A percentile compares a stretch with the other conserved stretches of the same genome.
phyloP scores from a whole-genome alignment of 2,329 filamentous ascomycete species.

The Penicillium sp. region DNA sequence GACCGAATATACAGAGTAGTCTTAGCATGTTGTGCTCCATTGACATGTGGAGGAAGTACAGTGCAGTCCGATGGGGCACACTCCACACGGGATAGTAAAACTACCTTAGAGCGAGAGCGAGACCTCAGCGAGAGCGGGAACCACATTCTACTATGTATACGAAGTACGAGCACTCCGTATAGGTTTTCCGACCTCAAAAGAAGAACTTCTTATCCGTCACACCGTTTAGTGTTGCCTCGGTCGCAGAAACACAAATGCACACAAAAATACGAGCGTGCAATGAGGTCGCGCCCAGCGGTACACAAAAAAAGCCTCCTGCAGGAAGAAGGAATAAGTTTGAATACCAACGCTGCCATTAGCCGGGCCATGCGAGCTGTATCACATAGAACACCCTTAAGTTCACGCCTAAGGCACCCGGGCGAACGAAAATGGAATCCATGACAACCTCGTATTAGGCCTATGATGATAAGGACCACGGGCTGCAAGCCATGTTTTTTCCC shows the following conservation, averaged over 20 bases:
- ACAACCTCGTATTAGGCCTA: neutral
- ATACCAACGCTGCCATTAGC: conserved; percentile 7
- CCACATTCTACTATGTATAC: neutral
- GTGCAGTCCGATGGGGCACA: neutral
- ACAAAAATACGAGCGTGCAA: neutral
- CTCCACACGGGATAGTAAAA: neutral
- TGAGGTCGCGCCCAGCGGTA: neutral
- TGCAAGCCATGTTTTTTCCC: conserved; percentile 11
- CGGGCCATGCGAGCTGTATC: conserved; percentile 22
- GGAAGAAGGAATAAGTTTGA: conserved; percentile 3
- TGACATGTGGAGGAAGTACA: conserved; percentile 16
- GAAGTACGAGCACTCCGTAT: neutral
- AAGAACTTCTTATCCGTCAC: neutral
- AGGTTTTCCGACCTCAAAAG: neutral
- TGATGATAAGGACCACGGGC: conserved; percentile 4
- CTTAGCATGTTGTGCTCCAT: neutral
- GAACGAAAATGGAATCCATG: neutral
- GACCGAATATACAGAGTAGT: neutral
- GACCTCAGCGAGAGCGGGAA: neutral
- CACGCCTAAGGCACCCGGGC: neutral
- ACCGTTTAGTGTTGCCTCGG: neutral
- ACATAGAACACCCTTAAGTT: conserved; percentile 7
- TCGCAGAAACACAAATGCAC: neutral
- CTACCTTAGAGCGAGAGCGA: neutral
- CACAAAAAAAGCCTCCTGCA: conserved; percentile 5